Evolutionary conservation across 495 filamentous ascomycete species (phyloP).

Genomic region (Penicillium simplicissimum): DNA sequence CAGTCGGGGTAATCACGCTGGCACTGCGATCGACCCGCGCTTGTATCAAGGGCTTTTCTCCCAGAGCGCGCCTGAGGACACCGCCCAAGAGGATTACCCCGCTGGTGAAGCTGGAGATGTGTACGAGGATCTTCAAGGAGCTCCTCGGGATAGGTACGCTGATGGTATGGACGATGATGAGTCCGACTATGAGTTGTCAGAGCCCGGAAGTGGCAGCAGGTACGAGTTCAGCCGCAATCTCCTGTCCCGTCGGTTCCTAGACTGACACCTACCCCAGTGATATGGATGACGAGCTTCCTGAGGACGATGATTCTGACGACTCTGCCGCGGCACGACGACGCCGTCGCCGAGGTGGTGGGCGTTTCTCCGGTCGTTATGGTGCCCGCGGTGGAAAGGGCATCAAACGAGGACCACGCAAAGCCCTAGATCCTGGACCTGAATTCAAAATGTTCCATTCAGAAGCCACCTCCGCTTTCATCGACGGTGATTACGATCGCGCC

Average conservation of each 20-base stretch:
- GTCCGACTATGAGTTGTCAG: slow-evolving; percentile 29
- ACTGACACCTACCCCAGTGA: slow-evolving; percentile 18
- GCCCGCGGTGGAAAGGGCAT: slow-evolving; percentile 51
- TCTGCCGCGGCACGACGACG: slow-evolving; percentile 28
- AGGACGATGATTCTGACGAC: slow-evolving; percentile 31
- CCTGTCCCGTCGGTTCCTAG: neutral
- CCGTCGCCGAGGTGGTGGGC: slow-evolving; percentile 40
- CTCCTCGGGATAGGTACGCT: neutral
- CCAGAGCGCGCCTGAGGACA: slow-evolving; percentile 16
- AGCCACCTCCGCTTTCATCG: slow-evolving; percentile 70
- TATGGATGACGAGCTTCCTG: slow-evolving; percentile 36
- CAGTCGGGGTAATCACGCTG: slow-evolving; percentile 16
- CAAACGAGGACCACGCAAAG: slow-evolving; percentile 67
- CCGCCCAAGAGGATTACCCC: slow-evolving; percentile 9
- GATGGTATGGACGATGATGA: slow-evolving; percentile 27
- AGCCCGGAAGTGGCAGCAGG: slow-evolving; percentile 40
- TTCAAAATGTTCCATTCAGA: slow-evolving; percentile 71
- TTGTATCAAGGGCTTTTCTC: slow-evolving; percentile 35
- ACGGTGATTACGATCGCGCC: slow-evolving; percentile 63
- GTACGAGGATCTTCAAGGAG: slow-evolving; percentile 10
- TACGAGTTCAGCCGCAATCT: slow-evolving; percentile 13
- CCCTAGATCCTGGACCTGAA: slow-evolving; percentile 69
- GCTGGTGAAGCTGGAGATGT: slow-evolving; percentile 18
- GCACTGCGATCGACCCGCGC: slow-evolving; percentile 43
- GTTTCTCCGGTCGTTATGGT: slow-evolving; percentile 45